These are phyloP conservation scores for Epithemia pelagica DNA, from an alignment of 108 stramenopile genomes.

Conservation along the genomic window DNA sequence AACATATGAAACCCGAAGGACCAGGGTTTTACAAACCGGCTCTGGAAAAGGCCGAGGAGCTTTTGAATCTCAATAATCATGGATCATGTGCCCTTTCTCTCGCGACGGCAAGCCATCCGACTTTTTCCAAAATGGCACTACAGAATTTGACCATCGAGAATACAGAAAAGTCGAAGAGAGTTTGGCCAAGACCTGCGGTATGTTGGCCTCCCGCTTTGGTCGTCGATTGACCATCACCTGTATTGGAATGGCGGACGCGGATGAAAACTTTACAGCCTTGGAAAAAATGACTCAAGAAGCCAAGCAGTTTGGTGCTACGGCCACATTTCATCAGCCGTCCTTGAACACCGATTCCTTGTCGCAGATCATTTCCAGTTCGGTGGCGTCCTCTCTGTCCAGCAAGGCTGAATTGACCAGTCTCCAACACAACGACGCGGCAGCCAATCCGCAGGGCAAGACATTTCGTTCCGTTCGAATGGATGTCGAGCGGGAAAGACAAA, in stretches of 20 bases:
- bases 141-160: too few species aligned
- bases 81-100: too few species aligned
- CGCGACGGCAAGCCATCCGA: too few species aligned
- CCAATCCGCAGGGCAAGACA: too few species aligned
- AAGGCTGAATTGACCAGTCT: conserved; percentile 48
- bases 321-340: conserved; percentile 31
- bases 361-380: conserved; percentile 17
- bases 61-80: conserved; percentile 18
- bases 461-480: too few species aligned
- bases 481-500: too few species aligned
- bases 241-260: conserved; percentile 34
- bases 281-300: conserved; percentile 31
- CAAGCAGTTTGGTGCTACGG: conserved; percentile 22
- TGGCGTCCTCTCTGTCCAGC: conserved; percentile 28
- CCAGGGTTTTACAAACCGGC: too few species aligned
- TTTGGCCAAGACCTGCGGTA: not conserved
- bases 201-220: conserved; percentile 28
- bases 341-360: conserved; percentile 26
- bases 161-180: conserved; percentile 11
- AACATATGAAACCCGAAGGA: too few species aligned
- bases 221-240: conserved; percentile 30
- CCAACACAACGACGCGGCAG: too few species aligned
- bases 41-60: too few species aligned
- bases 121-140: too few species aligned
- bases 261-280: conserved; percentile 30